A percentile compares a stretch with the other conserved stretches of the same genome.
Conservation (phyloP, 176 grass and related monocot species). For the Tuctoria greenei region DNA sequence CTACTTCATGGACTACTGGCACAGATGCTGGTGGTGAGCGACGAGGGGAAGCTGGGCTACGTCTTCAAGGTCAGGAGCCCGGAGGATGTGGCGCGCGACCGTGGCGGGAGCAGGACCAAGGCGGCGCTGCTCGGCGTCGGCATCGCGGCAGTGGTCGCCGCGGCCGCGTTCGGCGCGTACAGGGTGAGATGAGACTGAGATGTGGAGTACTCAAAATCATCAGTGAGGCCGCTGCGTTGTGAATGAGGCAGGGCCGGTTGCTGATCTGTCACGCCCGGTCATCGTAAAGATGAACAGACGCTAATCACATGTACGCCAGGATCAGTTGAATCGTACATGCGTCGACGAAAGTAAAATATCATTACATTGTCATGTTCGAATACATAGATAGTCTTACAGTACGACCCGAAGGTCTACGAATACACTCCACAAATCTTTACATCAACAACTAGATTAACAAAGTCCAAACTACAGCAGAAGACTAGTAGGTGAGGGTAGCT, state of each 20-base stretch:
- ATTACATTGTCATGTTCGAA: too few species aligned
- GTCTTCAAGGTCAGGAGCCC: slow-evolving; percentile 65
- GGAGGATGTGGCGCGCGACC: not conserved
- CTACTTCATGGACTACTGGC: slow-evolving; percentile 79
- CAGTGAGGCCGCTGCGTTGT: not conserved
- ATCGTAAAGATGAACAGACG: too few species aligned
- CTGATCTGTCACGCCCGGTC: too few species aligned
- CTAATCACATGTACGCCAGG: too few species aligned
- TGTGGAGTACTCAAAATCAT: not conserved
- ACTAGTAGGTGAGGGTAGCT: too few species aligned
- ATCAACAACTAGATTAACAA: too few species aligned
- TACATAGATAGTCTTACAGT: too few species aligned
- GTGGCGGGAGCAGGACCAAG: not conserved
- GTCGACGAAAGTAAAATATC: too few species aligned
- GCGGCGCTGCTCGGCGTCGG: slow-evolving; percentile 51
- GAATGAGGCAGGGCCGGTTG: not conserved
- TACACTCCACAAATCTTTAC: too few species aligned
- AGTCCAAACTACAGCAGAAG: too few species aligned
- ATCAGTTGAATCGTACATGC: too few species aligned
- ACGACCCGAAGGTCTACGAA: too few species aligned
- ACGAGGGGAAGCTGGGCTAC: slow-evolving; percentile 58
- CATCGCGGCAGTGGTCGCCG: slow-evolving; percentile 23
- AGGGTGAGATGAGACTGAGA: slow-evolving; percentile 30
- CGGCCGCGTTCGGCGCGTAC: slow-evolving; percentile 55
- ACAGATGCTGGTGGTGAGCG: slow-evolving; percentile 57